Percentiles rank a stretch among this genome's conserved stretches.
Conservation (phyloP, 305 asterid genomes). For the Fraxinus dipetala region DNA sequence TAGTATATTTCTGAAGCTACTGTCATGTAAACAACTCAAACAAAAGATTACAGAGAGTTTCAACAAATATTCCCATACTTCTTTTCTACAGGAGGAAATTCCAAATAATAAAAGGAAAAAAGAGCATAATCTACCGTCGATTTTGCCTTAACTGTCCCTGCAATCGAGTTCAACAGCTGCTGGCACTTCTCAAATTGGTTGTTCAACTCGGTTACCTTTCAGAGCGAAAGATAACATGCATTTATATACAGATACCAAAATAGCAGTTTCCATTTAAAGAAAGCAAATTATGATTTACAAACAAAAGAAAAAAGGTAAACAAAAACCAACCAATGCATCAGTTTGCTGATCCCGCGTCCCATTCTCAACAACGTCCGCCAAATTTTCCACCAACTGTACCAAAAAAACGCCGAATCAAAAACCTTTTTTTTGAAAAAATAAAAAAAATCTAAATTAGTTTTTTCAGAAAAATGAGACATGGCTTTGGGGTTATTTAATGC, state of each 20-base stretch:
- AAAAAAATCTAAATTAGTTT: not conserved
- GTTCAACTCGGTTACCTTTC: constrained; percentile 72
- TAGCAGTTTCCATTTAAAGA: not conserved
- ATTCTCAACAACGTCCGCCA: constrained; percentile 68
- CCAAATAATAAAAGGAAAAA: not conserved
- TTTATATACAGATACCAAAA: not conserved
- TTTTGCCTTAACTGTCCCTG: constrained; percentile 66
- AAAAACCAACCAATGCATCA: constrained; percentile 69
- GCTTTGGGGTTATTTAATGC: not conserved
- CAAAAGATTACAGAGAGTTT: not conserved
- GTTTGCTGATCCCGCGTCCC: constrained; percentile 91
- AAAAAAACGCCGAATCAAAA: constrained; percentile 3
- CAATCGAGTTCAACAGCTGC: constrained; percentile 78
- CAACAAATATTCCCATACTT: not conserved
- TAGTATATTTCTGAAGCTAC: not conserved
- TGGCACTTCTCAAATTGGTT: constrained; percentile 91
- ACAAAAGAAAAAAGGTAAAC: constrained; percentile 14
- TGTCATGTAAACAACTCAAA: not conserved
- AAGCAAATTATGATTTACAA: not conserved
- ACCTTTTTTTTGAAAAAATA: not conserved
- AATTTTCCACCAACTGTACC: constrained; percentile 78
- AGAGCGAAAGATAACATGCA: constrained; percentile 19
- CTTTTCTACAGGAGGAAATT: not conserved
- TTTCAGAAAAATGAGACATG: not conserved
- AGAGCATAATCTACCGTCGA: constrained; percentile 51